Evolutionary conservation across 2,329 filamentous ascomycete genomes (phyloP).

Genomic region (Calonectria hawksworthii): DNA sequence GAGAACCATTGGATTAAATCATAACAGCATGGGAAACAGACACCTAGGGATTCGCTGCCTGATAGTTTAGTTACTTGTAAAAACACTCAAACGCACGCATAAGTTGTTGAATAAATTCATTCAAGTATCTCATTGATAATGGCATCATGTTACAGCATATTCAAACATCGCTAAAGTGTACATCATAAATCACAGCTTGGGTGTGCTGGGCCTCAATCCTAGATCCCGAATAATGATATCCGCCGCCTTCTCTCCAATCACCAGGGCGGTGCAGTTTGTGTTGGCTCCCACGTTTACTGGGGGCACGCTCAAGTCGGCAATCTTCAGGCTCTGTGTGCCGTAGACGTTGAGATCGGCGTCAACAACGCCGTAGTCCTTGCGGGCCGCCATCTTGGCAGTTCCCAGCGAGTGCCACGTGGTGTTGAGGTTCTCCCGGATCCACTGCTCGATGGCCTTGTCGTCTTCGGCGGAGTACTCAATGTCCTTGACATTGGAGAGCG

Average conservation of each 20-base stretch:
- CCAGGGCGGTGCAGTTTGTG: constrained; percentile 63
- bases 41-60: background rate
- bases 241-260: constrained; percentile 63
- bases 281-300: constrained; percentile 61
- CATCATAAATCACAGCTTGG: background rate
- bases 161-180: background rate
- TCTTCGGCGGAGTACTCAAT: constrained; percentile 66
- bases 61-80: background rate
- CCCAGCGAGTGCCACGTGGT: constrained; percentile 63
- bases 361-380: constrained; percentile 56
- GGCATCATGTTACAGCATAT: background rate
- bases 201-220: constrained; percentile 28
- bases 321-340: constrained; percentile 56
- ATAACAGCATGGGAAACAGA: background rate
- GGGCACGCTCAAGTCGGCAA: constrained; percentile 56
- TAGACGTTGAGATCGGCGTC: constrained; percentile 56
- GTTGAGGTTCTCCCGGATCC: constrained; percentile 54
- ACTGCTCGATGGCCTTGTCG: constrained; percentile 62
- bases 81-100: background rate
- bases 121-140: background rate
- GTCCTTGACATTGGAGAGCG: constrained; percentile 51
- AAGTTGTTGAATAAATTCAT: background rate
- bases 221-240: constrained; percentile 57
- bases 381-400: constrained; percentile 61
- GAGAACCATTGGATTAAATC: background rate